Percentiles rank a stretch among this genome's conserved stretches.
Evolutionary conservation across 257 asterid species (phyloP).

Genomic region (Ophiorrhiza pumila): DNA sequence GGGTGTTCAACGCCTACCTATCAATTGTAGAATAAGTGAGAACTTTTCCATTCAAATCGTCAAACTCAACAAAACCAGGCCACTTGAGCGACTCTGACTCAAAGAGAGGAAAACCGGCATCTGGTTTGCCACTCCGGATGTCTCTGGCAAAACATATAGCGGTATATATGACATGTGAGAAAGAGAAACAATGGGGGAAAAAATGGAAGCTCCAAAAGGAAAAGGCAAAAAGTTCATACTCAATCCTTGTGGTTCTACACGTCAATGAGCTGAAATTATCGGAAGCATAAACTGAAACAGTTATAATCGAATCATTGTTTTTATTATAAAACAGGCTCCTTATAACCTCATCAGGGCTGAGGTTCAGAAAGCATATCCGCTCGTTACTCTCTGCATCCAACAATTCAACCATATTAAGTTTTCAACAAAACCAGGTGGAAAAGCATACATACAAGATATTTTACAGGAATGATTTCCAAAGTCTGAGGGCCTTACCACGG

Average conservation of each 20-base stretch:
- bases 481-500: conserved; percentile 52
- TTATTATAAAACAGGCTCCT: conserved; percentile 97
- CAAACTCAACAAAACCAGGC: conserved; percentile 99
- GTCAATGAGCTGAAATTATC: conserved; percentile 90
- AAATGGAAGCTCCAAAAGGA: conserved; percentile 7
- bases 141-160: conserved; percentile 42
- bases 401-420: conserved; percentile 25
- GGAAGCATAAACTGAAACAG: conserved; percentile 96
- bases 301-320: conserved; percentile 94
- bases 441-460: not conserved
- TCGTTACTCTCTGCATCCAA: conserved; percentile 75
- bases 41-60: conserved; percentile 96
- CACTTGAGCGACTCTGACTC: conserved; percentile 97
- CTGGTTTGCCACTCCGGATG: conserved; percentile 89
- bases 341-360: conserved; percentile 94
- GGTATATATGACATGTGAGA: conserved; percentile 12
- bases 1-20: conserved; percentile 43
- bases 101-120: conserved; percentile 92
- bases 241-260: conserved; percentile 97
- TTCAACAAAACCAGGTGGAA: not conserved
- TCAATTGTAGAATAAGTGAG: conserved; percentile 96
- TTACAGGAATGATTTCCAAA: not conserved
- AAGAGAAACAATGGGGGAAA: conserved; percentile 14
- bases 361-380: conserved; percentile 94
- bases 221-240: conserved; percentile 49